These are phyloP conservation scores for Marasmius tenuissimus DNA, from an alignment of 1,284 basidiomycete species.

Conservation along the genomic window DNA sequence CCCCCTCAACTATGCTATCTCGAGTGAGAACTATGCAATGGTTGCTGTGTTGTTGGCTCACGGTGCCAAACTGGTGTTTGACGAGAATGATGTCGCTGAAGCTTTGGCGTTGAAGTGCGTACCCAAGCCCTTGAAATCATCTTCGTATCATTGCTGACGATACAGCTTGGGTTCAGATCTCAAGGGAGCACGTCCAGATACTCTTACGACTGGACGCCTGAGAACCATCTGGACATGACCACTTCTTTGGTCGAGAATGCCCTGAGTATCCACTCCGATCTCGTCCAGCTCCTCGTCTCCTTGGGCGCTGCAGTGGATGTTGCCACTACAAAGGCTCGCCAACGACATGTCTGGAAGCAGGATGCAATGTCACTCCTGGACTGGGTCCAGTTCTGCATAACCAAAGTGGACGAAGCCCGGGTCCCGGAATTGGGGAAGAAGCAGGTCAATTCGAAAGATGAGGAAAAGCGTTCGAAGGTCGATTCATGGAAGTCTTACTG, in stretches of 20 bases:
- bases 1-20: constrained; percentile 39
- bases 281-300: constrained; percentile 41
- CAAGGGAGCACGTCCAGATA: constrained; percentile 1
- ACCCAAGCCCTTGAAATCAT: background rate
- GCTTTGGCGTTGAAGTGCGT: constrained; percentile 21
- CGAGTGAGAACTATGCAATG: constrained; percentile 32
- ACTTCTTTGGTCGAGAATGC: constrained; percentile 44
- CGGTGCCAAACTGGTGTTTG: constrained; percentile 35
- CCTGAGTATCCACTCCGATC: constrained; percentile 37
- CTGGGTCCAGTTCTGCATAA: constrained; percentile 37
- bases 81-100: constrained; percentile 30
- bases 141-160: background rate
- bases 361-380: constrained; percentile 37
- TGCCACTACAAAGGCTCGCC: constrained; percentile 23
- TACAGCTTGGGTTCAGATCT: background rate
- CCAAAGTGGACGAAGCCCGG: constrained; percentile 20
- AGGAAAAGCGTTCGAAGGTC: constrained; percentile 13
- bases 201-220: constrained; percentile 13
- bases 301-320: constrained; percentile 43
- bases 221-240: constrained; percentile 25
- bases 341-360: constrained; percentile 15
- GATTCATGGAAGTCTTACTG: background rate
- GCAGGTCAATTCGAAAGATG: constrained; percentile 24
- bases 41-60: constrained; percentile 40
- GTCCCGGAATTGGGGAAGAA: constrained; percentile 15